Base-by-base conservation (phyloP, 176 grass and related monocot species). In the Aechmea fasciata region DNA sequence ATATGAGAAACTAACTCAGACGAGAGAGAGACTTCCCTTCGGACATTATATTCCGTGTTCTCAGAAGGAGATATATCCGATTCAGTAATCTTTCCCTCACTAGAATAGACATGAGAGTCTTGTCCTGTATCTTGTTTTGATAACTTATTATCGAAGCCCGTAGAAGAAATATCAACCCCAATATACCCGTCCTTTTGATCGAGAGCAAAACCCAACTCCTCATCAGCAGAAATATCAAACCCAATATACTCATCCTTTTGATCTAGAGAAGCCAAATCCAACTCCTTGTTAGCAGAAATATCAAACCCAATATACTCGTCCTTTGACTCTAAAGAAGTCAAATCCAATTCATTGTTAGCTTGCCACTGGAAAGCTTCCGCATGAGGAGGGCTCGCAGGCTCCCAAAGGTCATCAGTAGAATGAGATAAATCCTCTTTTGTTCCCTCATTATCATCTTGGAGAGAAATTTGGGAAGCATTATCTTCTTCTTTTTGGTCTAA, bases 391-490 rank as follows among this genome's bases (percentile, higher is more conserved):
- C 83, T 79, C 71, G 81, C 84, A 77, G 81, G 64, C 82, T 87
- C 87, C 81, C 84, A 87, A 64, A 95, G 78, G 50, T 85, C 80
- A 85, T 87, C 79, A 75, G 23, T 52, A 83, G 74, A 41, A 33
- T 41, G 22, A 79, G 22, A 71, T 63, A 49, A n/a, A 9, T 85
- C 52, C 47, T 79, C 66, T 53, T 78, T 63, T 80, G 14, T 63
- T 71, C 70, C 64, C 51, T 48, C 75, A 71, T 75, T n/a, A 65
- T 48, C 71, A 65, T 72, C 55, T 72, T 72, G 75, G n/a, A 61
- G 66, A 74, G 82, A 41, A 81, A 81, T 67, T 73, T 85, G 71
- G 69, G 71, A 79, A 84, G 71, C 64, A 74, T 82, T 72, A 82
- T 82, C 75, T 28, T 85, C 63, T 69, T 89, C 15, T 10, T 47